Conservation (phyloP, 192 early-diverging fungal species). For the Dimargaris verticillata region DNA sequence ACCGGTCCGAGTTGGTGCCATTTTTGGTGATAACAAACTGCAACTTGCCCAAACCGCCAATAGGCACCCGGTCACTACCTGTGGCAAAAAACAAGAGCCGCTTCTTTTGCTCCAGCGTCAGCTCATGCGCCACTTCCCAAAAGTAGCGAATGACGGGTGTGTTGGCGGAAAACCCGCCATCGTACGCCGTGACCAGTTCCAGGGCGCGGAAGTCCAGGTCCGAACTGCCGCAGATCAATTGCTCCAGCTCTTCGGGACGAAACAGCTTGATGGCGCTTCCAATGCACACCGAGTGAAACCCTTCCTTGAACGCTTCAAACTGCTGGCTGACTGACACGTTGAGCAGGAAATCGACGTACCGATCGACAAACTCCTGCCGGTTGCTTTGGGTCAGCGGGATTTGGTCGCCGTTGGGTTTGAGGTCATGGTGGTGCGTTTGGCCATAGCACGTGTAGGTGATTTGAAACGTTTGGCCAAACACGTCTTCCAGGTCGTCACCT, state of each 20-base stretch:
- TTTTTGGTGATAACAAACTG: conserved; percentile 78
- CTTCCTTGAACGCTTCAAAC: conserved; percentile 66
- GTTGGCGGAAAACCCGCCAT: conserved; percentile 57
- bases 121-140: conserved; percentile 74
- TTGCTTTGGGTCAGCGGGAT: conserved; percentile 56
- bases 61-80: conserved; percentile 78
- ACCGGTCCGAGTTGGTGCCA: conserved; percentile 64
- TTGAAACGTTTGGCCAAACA: conserved; percentile 68
- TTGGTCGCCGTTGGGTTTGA: conserved; percentile 43
- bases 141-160: conserved; percentile 56
- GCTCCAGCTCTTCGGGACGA: conserved; percentile 70
- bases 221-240: conserved; percentile 70
- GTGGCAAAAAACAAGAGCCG: conserved; percentile 80
- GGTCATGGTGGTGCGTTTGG: conserved; percentile 39
- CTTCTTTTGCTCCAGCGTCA: conserved; percentile 70
- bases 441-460: conserved; percentile 55
- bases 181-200: conserved; percentile 65
- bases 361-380: conserved; percentile 61
- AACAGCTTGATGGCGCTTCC: conserved; percentile 38
- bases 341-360: conserved; percentile 64
- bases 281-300: conserved; percentile 50
- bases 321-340: conserved; percentile 46
- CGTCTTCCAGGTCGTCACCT: conserved; percentile 45
- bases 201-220: conserved; percentile 70
- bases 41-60: conserved; percentile 69